Evolutionary conservation across 2,329 filamentous ascomycete species (phyloP), one percentile per base, ranked within the genome.

Genomic region (Ceratocystiopsis sp.): DNA sequence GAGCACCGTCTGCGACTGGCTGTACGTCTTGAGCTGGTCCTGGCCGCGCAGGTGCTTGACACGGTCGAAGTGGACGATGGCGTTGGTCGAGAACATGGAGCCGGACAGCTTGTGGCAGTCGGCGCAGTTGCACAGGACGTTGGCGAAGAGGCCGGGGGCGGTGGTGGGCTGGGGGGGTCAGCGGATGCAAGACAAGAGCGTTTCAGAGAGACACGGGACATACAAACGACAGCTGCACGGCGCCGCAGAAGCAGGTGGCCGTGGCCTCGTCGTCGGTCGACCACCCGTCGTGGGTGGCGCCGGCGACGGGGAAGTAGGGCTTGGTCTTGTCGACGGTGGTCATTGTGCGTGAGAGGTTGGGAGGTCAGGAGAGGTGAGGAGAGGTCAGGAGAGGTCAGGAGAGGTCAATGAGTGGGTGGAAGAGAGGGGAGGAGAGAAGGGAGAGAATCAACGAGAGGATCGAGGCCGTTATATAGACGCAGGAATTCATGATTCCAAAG

Each of bases 91-190:
- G 56, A 74, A 76, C 68, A 76, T 74, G 0, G 72, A 74, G 0
- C 73, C 71, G 0, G 71, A 77, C 46, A 79, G 62, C 51, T 79
- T 79, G 51, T 62, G 71, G 56, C 73, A 78, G 57, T 79, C 73
- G 33, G 58, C 54, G 54, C 74, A 79, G 59, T 78, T 63, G 58
- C 73, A 79, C 50, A 77, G 51, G 51, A 77, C 76, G 6, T 61
- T 66, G 46, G 59, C 56, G 16, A 69, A 47, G 0, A 76, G 54
- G 11, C 62, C 66, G 1, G 62, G 61, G 1, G 56, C 62, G 46
- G 65, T 49, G 16, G 58, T 65, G 2, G 69, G 66, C 41, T 65
- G 70, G 16, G n/a, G 18, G 15, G 43, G 21, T 18, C 16, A 19
- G 3, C 15, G 41, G 18, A 36, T 40, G 37, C 17, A 19, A 33